Base-by-base conservation (phyloP, 495 filamentous ascomycete species). In the Aspergillus incahuasiensis region DNA sequence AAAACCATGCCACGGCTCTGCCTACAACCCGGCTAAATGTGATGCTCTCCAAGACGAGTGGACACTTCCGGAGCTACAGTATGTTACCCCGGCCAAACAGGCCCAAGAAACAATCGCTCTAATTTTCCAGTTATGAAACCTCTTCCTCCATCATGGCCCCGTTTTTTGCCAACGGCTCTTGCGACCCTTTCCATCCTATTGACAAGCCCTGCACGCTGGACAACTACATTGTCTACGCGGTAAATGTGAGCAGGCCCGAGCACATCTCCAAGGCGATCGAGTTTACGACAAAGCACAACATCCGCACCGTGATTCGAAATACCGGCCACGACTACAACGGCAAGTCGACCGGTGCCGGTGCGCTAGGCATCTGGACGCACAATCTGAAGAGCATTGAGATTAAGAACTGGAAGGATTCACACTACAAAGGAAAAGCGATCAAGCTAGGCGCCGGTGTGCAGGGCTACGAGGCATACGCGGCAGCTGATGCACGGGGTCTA, bases 221-320 rank as follows among this genome's bases (percentile, higher is more conserved):
- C 1, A 83, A 79, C 61, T 84, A 82, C 64, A 73, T 81, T 8
- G 60, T 65, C 5, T 88, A 87, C 53, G 54, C 70, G 0, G 68
- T 79, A 21, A 71, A 76, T 56, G 74, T 69, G 6, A 62, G 60
- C 3, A 59, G 46, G 9, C 54, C 63, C 18, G 61, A 52, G 3
- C 66, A 79, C 21, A 59, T 77, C 20, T 48, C 58, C 7, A 59
- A 58, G 21, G 41, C 55, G 8, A 40, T 57, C 8, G 0, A 51
- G 19, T 86, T 79, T 49, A 80, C 82, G 0, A 68, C 71, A 1
- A 52, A 76, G 38, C 72, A 82, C 55, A 84, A 82, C 56, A 74
- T 89, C 42, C 79, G 84, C 20, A 60, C 88, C 11, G 70, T 87
- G 21, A 71, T 89, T 35, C 83, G 82, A n/a, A 87, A 86, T 62